Percentiles rank a stretch among this genome's conserved stretches.
These are phyloP conservation scores for Citrullus colocynthis DNA, from an alignment of 306 rosid genomes.

Conservation along the genomic window DNA sequence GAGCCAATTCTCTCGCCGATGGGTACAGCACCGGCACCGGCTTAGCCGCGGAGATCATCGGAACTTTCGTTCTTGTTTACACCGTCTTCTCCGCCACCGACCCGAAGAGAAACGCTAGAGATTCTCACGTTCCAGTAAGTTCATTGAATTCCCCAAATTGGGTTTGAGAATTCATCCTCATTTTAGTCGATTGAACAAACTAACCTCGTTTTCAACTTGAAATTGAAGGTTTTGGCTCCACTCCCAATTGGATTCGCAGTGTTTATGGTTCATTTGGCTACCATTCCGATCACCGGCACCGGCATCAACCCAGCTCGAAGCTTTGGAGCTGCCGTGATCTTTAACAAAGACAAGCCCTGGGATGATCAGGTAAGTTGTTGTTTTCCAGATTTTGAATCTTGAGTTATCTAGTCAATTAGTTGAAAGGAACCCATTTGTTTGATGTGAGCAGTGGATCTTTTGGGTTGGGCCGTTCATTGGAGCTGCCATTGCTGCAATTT, in stretches of 20 bases:
- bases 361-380: constrained; percentile 7
- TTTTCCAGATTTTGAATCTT: background rate
- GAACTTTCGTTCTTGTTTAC: constrained; percentile 18
- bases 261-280: constrained; percentile 20
- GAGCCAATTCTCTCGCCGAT: constrained; percentile 9
- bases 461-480: constrained; percentile 21
- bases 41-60: constrained; percentile 20
- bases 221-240: constrained; percentile 19
- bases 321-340: constrained; percentile 17
- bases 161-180: no score
- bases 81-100: constrained; percentile 19
- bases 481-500: constrained; percentile 14
- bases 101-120: constrained; percentile 17
- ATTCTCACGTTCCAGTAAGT: constrained; percentile 18
- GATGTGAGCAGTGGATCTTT: constrained; percentile 13
- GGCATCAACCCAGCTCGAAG: constrained; percentile 25
- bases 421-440: background rate
- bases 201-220: background rate
- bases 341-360: constrained; percentile 8
- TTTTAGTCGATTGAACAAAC: background rate
- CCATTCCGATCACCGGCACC: constrained; percentile 26
- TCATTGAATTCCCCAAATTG: background rate
- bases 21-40: constrained; percentile 16
- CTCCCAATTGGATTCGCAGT: constrained; percentile 22
- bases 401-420: background rate